Base-by-base conservation (phyloP, 257 asterid genomes). In the Solanum bulbocastanum region DNA sequence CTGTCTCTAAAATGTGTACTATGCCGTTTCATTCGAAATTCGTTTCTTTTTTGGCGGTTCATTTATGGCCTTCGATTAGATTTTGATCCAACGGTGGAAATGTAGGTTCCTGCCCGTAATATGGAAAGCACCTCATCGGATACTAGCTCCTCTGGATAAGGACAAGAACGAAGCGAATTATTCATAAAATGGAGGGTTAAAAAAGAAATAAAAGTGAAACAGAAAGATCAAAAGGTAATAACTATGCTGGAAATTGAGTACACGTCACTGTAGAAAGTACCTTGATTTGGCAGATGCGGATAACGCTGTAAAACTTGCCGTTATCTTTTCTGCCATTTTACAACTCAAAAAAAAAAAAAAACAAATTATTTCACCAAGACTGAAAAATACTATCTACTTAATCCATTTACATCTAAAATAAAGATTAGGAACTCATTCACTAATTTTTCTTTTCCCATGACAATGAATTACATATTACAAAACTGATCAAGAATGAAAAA, bases 401-500 rank as follows among this genome's bases (percentile, higher is more conserved):
- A 46, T 52, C 91, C 93, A 88, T 84, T 87, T 89, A 83, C 87
- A 83, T 90, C 73, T 87, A 87, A 87, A 92, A 58, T 39, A 52
- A 18, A 73, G 81, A 87, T 37, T 36, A 58, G 83, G 75, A 78
- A 74, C 73, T 52, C 69, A 86, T 87, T 76, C 89, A 87, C 90
- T 87, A 91, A 89, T 82, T 49, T 71, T 82, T 49, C 65, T 30
- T 49, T 82, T 82, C 32, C 32, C 71, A 49, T 32, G 86, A 90
- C 85, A 90, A 94, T 84, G 94, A 92, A 93, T 92, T 92, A 93
- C 94, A 93, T 88, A 92, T 91, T 88, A 87, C 91, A 91, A 89
- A 86, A 91, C 86, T 88, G 88, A 60, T 87, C 91, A 90, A 93
- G 88, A 88, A 89, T 87, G 90, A 58, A 87, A 87, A 86, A 81